phyloP scores from a whole-genome alignment of 2,329 filamentous ascomycete genomes.

The Aspergillus hiratsukae region DNA sequence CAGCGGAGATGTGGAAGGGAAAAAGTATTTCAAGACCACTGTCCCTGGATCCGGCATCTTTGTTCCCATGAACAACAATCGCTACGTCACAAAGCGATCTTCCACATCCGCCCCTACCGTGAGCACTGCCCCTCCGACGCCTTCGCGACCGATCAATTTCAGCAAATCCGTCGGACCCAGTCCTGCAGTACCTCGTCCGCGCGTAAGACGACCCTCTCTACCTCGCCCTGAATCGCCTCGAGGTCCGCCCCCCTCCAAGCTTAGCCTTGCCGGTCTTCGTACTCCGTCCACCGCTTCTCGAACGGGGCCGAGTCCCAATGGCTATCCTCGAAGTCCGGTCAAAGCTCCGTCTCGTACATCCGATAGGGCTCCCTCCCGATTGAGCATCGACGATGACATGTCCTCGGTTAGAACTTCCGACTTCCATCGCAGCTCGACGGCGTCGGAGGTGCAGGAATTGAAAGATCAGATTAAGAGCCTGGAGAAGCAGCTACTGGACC shows the following conservation, averaged over 20 bases:
- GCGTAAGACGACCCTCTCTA: constrained; percentile 66
- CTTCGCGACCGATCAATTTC: constrained; percentile 69
- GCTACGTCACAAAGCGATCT: constrained; percentile 53
- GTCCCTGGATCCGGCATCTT: constrained; percentile 86
- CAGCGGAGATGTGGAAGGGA: constrained; percentile 87
- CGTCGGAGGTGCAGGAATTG: constrained; percentile 35
- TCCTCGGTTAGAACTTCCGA: constrained; percentile 31
- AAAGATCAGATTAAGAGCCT: constrained; percentile 73
- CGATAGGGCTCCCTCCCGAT: constrained; percentile 36
- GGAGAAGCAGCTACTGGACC: constrained; percentile 70
- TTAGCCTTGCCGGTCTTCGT: constrained; percentile 52
- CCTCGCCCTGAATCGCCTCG: constrained; percentile 81
- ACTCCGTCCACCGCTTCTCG: constrained; percentile 47
- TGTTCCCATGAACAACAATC: constrained; percentile 76
- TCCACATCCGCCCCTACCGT: constrained; percentile 35
- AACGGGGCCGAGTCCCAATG: constrained; percentile 28
- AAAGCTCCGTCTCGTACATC: constrained; percentile 36
- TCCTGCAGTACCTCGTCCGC: constrained; percentile 63
- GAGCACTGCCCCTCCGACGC: constrained; percentile 63
- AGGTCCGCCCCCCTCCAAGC: constrained; percentile 54
- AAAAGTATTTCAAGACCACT: constrained; percentile 74
- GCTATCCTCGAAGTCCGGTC: constrained; percentile 43
- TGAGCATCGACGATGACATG: constrained; percentile 36
- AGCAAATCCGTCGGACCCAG: constrained; percentile 81
- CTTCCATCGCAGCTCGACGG: constrained; percentile 20